Evolutionary conservation across 176 grass and related monocot genomes (phyloP), one percentile per base, ranked within the genome.

Genomic region (Guadua angustifolia): DNA sequence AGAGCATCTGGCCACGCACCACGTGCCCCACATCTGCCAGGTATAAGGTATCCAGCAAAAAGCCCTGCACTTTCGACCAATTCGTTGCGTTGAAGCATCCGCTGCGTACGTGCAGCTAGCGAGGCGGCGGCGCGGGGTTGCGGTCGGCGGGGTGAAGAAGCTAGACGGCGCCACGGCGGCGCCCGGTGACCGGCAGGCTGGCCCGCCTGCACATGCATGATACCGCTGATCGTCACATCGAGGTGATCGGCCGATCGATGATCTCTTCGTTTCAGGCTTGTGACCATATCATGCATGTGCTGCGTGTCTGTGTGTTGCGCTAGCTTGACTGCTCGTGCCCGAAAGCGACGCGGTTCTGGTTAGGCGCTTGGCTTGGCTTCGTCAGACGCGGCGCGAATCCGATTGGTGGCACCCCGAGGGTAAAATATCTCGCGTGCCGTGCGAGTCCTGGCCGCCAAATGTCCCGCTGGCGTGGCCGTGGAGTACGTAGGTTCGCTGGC

Each of bases 31-130:
- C n/a, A 8, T 63, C 42, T 47, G 85, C 68, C 71, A 56, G 19
- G 33, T 55, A 65, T 3, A 29, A 29, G 29, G 29, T 39, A 36
- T 36, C 4, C 76, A 38, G 25, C 32, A 1, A 51, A 61, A 38
- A 68, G 53, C 7, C 7, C 33, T 9, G 57, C 49, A 58, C 55
- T 60, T 60, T 39, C 2, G 2, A 84, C 75, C 71, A 90, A 73
- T 86, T 90, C 74, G 88, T 90, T 90, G 88, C 88, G 84, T 90
- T 43, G 84, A 90, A 90, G 88, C 88, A 90, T 83, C 88, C 11
- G 84, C 79, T 86, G 26, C 73, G 42, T 82, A 82, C 83, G 77
- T 85, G 82, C 55, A 25, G 82, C 33, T 0, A 12, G 40, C 21
- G 51, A 71, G 15, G 38, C 69, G 60, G 38, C 69, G 60, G 66